Evolutionary conservation across 148 eudicot species (phyloP), one percentile per base, ranked within the genome.

Genomic region (Oxyria digyna): DNA sequence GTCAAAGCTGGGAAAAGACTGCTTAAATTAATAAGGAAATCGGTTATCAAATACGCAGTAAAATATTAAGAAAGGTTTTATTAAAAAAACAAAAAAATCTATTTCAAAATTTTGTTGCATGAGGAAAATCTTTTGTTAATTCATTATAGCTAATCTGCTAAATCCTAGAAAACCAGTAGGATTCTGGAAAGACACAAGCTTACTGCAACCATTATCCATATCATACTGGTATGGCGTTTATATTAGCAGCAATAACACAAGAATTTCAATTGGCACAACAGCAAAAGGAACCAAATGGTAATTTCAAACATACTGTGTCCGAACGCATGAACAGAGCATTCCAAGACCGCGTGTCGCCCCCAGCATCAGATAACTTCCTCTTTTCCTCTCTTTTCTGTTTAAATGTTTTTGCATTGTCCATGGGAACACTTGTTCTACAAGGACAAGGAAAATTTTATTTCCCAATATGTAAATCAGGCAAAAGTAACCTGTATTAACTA

Each of bases 321-420:
- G 92, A 63, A 42, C 88, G 89, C 94, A 91, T 95, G 74, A 82
- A 91, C 83, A 95, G 86, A 83, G 85, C 85, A 77, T 95, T 95
- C 99, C 99, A 95, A 42, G 96, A 85, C 78, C 57, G 79, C 50
- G 93, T 88, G 74, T 88, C 82, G 66, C 97, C 99, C 66, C 84
- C 71, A 62, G 96, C 87, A 80, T 95, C 99, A 59, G 91, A 85
- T 66, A 84, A 78, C 83, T 89, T 95, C 77, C 77, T 87, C 70
- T 84, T 87, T 38, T 84, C 89, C 77, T 74, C 79, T 78, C 87
- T 87, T 76, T 76, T 69, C 71, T 81, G 91, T 85, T 91, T 94
- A 33, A 94, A 80, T 62, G 89, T 82, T 71, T 82, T 89, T 27
- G 83, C 71, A 57, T 81, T 79, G 18, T 78, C 69, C 45, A 69